phyloP scores from a whole-genome alignment of 83 land plant genomes.

The Diphasiastrum complanatum region DNA sequence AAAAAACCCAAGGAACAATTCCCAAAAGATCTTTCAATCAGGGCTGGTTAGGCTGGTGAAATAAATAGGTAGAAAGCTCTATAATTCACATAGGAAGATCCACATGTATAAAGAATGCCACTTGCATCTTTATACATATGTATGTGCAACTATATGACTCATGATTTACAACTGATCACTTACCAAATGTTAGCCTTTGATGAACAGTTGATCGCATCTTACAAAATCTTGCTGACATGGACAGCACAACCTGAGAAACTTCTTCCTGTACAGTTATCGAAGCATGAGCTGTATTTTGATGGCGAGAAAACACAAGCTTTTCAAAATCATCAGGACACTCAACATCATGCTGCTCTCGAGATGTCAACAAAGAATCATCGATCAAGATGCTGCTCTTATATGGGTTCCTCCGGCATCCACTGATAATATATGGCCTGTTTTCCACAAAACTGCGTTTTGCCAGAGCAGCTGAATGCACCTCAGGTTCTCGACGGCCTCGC shows the following conservation, averaged over 20 bases:
- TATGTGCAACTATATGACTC: no score
- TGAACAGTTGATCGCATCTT: slow-evolving; percentile 59
- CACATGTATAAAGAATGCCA: no score
- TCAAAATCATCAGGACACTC: neutral
- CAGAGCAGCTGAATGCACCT: slow-evolving; percentile 69
- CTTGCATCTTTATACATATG: no score
- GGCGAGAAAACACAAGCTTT: neutral
- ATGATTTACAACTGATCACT: slow-evolving; percentile 14
- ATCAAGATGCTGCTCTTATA: slow-evolving; percentile 6
- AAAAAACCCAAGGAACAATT: no score
- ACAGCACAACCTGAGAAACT: slow-evolving; percentile 37
- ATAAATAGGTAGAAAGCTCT: no score
- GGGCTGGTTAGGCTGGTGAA: no score
- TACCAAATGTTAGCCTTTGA: slow-evolving; percentile 78
- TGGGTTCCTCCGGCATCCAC: slow-evolving; percentile 47
- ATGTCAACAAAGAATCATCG: no score
- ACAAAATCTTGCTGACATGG: slow-evolving; percentile 64
- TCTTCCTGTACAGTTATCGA: no score
- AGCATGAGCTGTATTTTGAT: no score
- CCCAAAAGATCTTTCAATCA: no score
- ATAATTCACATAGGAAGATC: no score
- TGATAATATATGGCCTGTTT: slow-evolving; percentile 64
- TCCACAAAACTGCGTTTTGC: slow-evolving; percentile 72
- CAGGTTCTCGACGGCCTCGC: slow-evolving; percentile 83
- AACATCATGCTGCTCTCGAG: neutral